phyloP scores from a whole-genome alignment of 2,329 filamentous ascomycete species.

The Colletotrichum eleusines region DNA sequence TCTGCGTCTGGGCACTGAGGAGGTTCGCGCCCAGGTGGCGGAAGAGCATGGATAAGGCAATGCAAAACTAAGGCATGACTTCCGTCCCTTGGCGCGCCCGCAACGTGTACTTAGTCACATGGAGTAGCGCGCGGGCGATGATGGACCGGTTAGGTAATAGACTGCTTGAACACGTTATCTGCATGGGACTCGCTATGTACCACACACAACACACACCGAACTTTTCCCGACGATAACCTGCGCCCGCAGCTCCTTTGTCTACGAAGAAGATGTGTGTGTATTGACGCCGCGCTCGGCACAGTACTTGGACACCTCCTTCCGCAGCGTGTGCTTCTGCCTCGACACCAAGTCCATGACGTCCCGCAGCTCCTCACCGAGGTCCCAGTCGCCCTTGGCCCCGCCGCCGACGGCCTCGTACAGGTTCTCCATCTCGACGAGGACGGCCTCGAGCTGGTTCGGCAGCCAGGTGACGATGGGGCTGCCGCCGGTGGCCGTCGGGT shows the following conservation, averaged over 20 bases:
- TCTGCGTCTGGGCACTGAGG: slow-evolving; percentile 71
- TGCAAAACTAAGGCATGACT: slow-evolving; percentile 44
- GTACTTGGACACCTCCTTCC: slow-evolving; percentile 82
- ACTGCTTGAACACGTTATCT: slow-evolving; percentile 6
- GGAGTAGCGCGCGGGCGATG: slow-evolving; percentile 4
- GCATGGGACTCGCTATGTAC: background rate
- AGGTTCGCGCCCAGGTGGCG: slow-evolving; percentile 74
- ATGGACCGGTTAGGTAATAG: slow-evolving; percentile 1
- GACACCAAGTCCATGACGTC: slow-evolving; percentile 76
- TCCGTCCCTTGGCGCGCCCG: slow-evolving; percentile 5
- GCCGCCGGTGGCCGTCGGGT: slow-evolving; percentile 84
- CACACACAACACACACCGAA: background rate
- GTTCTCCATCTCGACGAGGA: slow-evolving; percentile 76
- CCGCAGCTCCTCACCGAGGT: slow-evolving; percentile 60
- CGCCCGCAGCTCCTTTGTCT: slow-evolving; percentile 19
- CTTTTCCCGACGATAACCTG: background rate
- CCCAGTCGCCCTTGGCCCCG: slow-evolving; percentile 52
- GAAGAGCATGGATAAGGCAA: slow-evolving; percentile 67
- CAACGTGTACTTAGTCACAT: background rate
- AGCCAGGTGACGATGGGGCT: slow-evolving; percentile 88
- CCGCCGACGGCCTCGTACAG: slow-evolving; percentile 64
- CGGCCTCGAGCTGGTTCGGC: slow-evolving; percentile 82
- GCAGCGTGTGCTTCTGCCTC: slow-evolving; percentile 73
- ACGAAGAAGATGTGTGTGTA: background rate
- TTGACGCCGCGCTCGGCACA: slow-evolving; percentile 70